Evolutionary conservation across 371 early-diverging fungal genomes (phyloP).

Genomic region (Mortierella sp.): DNA sequence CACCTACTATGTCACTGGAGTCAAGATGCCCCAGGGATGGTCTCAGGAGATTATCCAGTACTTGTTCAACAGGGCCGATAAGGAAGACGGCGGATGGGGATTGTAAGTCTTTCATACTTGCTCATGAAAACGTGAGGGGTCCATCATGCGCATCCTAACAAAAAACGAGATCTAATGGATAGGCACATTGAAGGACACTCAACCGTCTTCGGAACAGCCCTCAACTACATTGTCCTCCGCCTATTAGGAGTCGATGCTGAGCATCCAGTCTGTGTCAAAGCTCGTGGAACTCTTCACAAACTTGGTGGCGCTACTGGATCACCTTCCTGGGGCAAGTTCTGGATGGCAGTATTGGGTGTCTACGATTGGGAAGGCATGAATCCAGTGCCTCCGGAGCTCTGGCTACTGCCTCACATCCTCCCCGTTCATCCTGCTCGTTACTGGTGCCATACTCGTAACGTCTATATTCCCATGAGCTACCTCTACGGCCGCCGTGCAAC

Average conservation of each 20-base stretch:
- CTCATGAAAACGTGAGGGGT: no score
- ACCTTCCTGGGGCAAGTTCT: slow-evolving; percentile 98
- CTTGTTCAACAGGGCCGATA: slow-evolving; percentile 81
- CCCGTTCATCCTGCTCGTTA: slow-evolving; percentile 92
- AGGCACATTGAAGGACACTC: slow-evolving; percentile 94
- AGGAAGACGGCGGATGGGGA: slow-evolving; percentile 96
- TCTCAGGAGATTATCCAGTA: slow-evolving; percentile 89
- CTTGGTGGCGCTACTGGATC: slow-evolving; percentile 86
- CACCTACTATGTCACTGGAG: slow-evolving; percentile 83
- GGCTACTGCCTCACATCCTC: slow-evolving; percentile 86
- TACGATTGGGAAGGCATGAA: slow-evolving; percentile 97
- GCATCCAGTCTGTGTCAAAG: slow-evolving; percentile 86
- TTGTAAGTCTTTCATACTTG: slow-evolving; percentile 61
- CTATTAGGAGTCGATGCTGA: slow-evolving; percentile 89
- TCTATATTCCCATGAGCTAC: slow-evolving; percentile 95
- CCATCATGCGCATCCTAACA: no score
- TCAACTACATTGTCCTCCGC: slow-evolving; percentile 93
- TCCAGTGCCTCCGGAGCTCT: slow-evolving; percentile 95
- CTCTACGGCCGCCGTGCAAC: slow-evolving; percentile 80
- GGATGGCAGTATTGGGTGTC: slow-evolving; percentile 88
- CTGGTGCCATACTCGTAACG: slow-evolving; percentile 93
- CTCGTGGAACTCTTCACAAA: slow-evolving; percentile 85
- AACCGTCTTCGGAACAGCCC: slow-evolving; percentile 93
- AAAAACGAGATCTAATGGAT: not conserved
- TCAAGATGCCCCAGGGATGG: slow-evolving; percentile 67